phyloP scores from a whole-genome alignment of 225 moss, liverwort and hornwort genomes.

The Bryoerythrophyllum caledonicum region DNA sequence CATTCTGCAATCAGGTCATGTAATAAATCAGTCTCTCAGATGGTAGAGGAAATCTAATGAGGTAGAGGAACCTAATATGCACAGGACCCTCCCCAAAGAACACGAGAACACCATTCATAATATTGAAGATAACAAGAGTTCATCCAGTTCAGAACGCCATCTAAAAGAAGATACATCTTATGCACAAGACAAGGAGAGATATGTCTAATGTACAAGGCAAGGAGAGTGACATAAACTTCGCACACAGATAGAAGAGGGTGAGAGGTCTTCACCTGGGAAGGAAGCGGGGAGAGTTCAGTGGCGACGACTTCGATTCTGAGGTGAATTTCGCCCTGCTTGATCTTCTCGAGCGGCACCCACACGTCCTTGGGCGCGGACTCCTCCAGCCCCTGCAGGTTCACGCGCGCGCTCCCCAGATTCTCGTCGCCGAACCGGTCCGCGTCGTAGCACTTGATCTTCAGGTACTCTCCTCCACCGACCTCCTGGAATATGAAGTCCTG shows the following conservation, averaged over 20 bases:
- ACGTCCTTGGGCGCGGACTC: constrained; percentile 75
- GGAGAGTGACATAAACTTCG: too few relatives aligned
- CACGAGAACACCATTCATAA: too few relatives aligned
- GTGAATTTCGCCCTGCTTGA: constrained; percentile 94
- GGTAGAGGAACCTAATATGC: too few relatives aligned
- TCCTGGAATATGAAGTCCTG: constrained; percentile 88
- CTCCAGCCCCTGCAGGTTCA: constrained; percentile 93
- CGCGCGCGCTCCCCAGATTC: constrained; percentile 94
- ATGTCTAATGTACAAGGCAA: too few relatives aligned
- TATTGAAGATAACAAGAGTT: too few relatives aligned
- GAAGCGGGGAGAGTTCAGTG: constrained; percentile 55
- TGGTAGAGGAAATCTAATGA: too few relatives aligned
- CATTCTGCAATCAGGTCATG: constrained; percentile 54
- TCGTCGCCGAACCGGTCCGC: constrained; percentile 96
- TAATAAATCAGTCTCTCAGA: neutral
- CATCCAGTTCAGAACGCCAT: too few relatives aligned
- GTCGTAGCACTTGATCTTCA: constrained; percentile 97
- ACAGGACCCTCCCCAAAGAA: too few relatives aligned
- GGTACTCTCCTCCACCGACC: constrained; percentile 87
- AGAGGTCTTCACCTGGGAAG: constrained; percentile 64
- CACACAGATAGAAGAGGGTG: neutral
- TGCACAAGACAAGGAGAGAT: too few relatives aligned
- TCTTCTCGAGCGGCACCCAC: constrained; percentile 96
- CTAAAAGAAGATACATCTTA: too few relatives aligned
- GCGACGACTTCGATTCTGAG: constrained; percentile 83